Conservation (phyloP, 108 stramenopile species). For the Seminavis robusta region DNA sequence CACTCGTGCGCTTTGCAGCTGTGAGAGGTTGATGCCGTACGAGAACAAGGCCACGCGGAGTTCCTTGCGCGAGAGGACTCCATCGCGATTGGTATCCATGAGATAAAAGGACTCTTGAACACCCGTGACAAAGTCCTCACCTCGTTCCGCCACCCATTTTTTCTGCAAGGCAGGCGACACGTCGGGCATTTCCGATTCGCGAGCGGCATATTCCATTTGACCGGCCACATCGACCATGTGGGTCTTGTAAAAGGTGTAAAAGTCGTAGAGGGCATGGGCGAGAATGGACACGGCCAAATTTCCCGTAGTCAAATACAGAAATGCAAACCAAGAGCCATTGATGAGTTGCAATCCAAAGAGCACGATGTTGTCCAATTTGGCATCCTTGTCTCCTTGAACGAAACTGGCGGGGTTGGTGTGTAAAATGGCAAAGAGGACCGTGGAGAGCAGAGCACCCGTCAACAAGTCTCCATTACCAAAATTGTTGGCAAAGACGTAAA, state of each 20-base stretch:
- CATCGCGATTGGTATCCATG: conserved; percentile 61
- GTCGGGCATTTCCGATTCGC: conserved; percentile 15
- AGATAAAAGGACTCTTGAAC: conserved; percentile 22
- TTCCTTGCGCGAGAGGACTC: conserved; percentile 43
- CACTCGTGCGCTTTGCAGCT: conserved; percentile 4
- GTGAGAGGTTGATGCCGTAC: conserved; percentile 20
- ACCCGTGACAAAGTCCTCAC: conserved; percentile 21
- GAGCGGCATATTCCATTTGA: conserved; percentile 26
- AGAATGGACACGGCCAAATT: conserved; percentile 29
- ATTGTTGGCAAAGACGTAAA: conserved; percentile 16
- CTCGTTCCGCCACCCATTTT: conserved; percentile 17
- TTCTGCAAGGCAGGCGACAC: conserved; percentile 1
- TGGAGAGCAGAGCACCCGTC: conserved; percentile 12
- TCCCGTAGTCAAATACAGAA: conserved; percentile 17
- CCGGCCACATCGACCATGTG: conserved; percentile 35
- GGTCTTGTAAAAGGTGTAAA: conserved; percentile 30
- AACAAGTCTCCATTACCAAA: conserved; percentile 14
- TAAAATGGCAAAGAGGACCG: conserved; percentile 23
- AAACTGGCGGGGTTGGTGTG: conserved; percentile 30
- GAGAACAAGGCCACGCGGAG: conserved; percentile 25
- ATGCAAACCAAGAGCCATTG: conserved; percentile 21
- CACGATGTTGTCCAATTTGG: conserved; percentile 21
- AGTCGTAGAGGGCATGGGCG: conserved; percentile 29
- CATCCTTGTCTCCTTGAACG: conserved; percentile 17
- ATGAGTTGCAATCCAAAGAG: conserved; percentile 19